Evolutionary conservation across 306 rosid species (phyloP).

Genomic region (Lupinus albus): DNA sequence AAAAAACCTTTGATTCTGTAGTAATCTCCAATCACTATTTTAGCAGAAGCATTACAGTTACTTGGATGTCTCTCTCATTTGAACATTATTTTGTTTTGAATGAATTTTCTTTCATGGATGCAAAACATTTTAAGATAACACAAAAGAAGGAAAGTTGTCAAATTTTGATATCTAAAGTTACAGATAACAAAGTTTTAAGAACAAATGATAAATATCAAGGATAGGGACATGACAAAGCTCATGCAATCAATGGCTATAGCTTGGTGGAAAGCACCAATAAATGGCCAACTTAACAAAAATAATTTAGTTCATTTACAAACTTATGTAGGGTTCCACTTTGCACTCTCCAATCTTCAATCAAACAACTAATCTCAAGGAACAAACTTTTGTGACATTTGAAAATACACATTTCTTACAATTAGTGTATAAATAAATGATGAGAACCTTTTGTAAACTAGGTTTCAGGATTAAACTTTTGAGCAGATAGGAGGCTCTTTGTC

Average conservation of each 20-base stretch:
- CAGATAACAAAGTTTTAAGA: too few relatives aligned
- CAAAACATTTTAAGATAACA: too few relatives aligned
- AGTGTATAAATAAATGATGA: conserved; percentile 34
- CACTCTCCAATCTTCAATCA: conserved; percentile 48
- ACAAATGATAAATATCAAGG: neutral
- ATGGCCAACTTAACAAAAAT: conserved; percentile 18
- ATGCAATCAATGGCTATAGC: conserved; percentile 9
- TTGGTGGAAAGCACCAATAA: neutral
- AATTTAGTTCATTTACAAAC: conserved; percentile 36
- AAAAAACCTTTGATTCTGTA: neutral
- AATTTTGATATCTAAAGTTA: too few relatives aligned
- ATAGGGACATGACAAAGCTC: neutral
- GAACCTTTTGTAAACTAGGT: conserved; percentile 42
- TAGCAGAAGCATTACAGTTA: neutral
- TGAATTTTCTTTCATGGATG: neutral
- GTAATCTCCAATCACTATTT: neutral
- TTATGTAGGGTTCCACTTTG: conserved; percentile 41
- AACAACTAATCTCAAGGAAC: conserved; percentile 46
- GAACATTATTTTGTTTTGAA: conserved; percentile 15
- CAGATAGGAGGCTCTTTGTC: conserved; percentile 79
- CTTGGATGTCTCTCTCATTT: neutral
- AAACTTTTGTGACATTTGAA: conserved; percentile 43
- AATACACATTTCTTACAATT: conserved; percentile 42
- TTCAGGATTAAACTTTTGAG: conserved; percentile 67
- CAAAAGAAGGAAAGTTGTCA: too few relatives aligned